Percentiles rank a stretch among this genome's conserved stretches.
Conservation (phyloP, 2,329 filamentous ascomycete species). For the Tolypocladium guangdongense region DNA sequence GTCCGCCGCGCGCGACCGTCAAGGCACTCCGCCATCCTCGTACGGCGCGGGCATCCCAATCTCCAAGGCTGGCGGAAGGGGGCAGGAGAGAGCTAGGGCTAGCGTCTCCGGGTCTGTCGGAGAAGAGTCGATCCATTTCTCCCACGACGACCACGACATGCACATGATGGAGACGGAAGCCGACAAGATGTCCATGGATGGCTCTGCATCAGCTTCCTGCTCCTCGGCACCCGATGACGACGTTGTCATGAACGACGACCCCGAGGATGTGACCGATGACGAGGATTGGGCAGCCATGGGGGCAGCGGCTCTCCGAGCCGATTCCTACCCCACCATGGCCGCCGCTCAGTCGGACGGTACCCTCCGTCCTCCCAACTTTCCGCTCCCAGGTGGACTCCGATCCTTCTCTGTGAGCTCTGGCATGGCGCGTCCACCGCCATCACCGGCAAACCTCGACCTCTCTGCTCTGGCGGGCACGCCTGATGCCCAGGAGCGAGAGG, state of each 20-base stretch:
- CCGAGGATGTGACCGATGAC: slow-evolving; percentile 82
- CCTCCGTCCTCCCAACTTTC: slow-evolving; percentile 30
- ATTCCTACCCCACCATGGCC: slow-evolving; percentile 46
- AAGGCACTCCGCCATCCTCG: slow-evolving; percentile 27
- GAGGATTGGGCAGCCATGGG: slow-evolving; percentile 92
- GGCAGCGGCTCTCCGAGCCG: slow-evolving; percentile 67
- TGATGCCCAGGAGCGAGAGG: slow-evolving; percentile 68
- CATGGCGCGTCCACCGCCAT: slow-evolving; percentile 42
- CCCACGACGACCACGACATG: slow-evolving; percentile 55
- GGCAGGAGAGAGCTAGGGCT: slow-evolving; percentile 35
- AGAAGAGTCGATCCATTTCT: slow-evolving; percentile 65
- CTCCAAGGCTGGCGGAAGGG: slow-evolving; percentile 30
- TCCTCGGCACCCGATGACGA: slow-evolving; percentile 63
- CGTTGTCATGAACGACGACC: slow-evolving; percentile 59
- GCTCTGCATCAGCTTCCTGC: slow-evolving; percentile 60
- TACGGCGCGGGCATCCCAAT: slow-evolving; percentile 47
- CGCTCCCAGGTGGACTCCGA: slow-evolving; percentile 34
- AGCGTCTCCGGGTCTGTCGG: slow-evolving; percentile 48
- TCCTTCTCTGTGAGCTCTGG: slow-evolving; percentile 39
- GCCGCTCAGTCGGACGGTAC: slow-evolving; percentile 43
- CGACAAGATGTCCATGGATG: slow-evolving; percentile 86
- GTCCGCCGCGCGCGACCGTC: slow-evolving; percentile 40
- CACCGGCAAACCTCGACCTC: slow-evolving; percentile 40
- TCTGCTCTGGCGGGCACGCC: slow-evolving; percentile 39
- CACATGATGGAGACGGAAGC: slow-evolving; percentile 74